Conservation (phyloP, 73 alveolate species). For the Paraurostyla sp. region DNA sequence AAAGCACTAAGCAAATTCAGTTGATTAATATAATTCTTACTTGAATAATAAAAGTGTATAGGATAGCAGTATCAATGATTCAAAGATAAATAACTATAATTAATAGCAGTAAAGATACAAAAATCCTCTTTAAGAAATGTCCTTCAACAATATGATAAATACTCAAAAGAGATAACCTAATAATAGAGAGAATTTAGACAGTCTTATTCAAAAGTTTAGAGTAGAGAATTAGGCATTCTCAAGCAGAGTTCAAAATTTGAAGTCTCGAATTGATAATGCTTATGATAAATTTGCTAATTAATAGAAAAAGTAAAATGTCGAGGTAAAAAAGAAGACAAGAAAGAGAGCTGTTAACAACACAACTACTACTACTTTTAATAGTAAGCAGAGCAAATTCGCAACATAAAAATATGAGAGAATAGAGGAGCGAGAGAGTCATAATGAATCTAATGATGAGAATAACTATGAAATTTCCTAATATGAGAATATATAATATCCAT, state of each 20-base stretch:
- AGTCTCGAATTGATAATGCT: conserved; percentile 30
- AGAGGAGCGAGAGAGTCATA: background rate
- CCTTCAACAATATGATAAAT: conserved; percentile 18
- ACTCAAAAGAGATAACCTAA: background rate
- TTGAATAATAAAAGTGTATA: conserved; percentile 25
- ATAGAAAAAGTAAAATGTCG: background rate
- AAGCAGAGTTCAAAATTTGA: conserved; percentile 34
- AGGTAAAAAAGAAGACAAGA: background rate
- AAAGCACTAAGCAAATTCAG: background rate
- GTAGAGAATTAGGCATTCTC: conserved; percentile 50
- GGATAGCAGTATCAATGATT: conserved; percentile 22
- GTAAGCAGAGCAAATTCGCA: background rate
- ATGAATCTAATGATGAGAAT: background rate
- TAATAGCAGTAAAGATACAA: background rate
- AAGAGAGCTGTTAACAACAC: background rate
- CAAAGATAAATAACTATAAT: background rate
- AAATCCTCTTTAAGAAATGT: conserved; percentile 34
- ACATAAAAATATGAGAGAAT: background rate
- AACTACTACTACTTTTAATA: background rate
- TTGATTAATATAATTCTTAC: background rate
- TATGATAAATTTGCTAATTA: conserved; percentile 50
- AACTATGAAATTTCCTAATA: background rate
- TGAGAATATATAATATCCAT: background rate
- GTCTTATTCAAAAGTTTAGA: conserved; percentile 21
- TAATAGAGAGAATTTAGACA: conserved; percentile 31